Conservation (phyloP, 148 eudicot species). For the Arbutus unedo region DNA sequence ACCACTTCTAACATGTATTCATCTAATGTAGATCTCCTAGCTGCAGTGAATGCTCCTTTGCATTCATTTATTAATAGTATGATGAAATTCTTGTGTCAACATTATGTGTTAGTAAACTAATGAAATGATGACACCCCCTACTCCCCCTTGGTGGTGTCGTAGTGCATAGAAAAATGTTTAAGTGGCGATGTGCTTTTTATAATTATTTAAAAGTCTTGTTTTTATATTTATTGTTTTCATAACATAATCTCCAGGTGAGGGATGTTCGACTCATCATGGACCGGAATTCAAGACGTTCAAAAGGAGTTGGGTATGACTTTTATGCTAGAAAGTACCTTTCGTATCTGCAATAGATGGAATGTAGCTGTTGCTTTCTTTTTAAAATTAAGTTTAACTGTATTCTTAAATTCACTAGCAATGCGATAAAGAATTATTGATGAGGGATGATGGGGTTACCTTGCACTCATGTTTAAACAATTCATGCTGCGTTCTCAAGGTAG, state of each 20-base stretch:
- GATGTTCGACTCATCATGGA: constrained; percentile 96
- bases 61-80: constrained; percentile 10
- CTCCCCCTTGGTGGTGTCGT: not conserved
- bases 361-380: constrained; percentile 23
- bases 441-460: constrained; percentile 61
- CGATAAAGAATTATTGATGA: constrained; percentile 61
- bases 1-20: not conserved
- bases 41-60: constrained; percentile 31
- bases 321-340: constrained; percentile 2
- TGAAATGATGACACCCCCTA: not conserved
- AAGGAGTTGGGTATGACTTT: constrained; percentile 83
- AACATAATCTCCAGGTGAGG: constrained; percentile 51
- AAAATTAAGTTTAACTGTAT: constrained; percentile 46
- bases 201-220: not conserved
- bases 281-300: constrained; percentile 83
- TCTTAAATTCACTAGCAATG: constrained; percentile 57
- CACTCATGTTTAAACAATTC: constrained; percentile 64
- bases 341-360: constrained; percentile 19
- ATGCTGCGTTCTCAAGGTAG: constrained; percentile 63
- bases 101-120: constrained; percentile 6
- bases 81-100: constrained; percentile 15
- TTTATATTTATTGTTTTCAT: not conserved
- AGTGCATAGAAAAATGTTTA: not conserved
- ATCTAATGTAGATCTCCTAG: constrained; percentile 23
- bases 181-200: not conserved